Base-by-base conservation (phyloP, 257 asterid genomes). In the Paraleonurus japonicus region DNA sequence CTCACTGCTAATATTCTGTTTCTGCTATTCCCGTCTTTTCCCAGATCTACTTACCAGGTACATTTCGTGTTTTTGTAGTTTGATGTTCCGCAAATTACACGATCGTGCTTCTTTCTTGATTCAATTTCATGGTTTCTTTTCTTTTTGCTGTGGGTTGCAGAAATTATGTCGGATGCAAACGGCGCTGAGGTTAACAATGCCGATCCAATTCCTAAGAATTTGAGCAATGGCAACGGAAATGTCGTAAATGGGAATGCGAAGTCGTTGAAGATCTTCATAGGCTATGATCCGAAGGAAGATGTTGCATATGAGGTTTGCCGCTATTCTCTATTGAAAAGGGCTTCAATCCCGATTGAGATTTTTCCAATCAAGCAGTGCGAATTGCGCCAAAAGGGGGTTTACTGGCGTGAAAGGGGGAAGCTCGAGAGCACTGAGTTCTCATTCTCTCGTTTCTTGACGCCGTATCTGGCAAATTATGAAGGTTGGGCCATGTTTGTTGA, bases 401-500 rank as follows among this genome's bases (percentile, higher is more conserved):
- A 92, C 48, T 86, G 96, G 96, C 86, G 98, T 0, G 95, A 88
- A 67, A 89, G 98, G 57, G 91, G 92, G 13, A 88, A 84, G 61
- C 7, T 90, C 2, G 96, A 92, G 86, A 89, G 96, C 84, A 90
- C 96, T 0, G 98, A 92, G 81, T 92, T 92, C 45, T 92, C 96
- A 0, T 90, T 90, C 71, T 74, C 96, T 10, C 86, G 98, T 32
- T 90, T 92, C 71, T 76, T 92, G 76, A 90, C 98, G 10, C 96
- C 96, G 0, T 66, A 77, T 41, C 62, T 88, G 3, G 90, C 96
- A 0, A 75, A 81, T 70, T 88, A 74, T 19, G 77, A 83, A 10
- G 98, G 98, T 0, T 90, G 96, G 98, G 96, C 96, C 3, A 83
- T 92, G 98, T 92, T 92, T 81, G 91, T 89, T 69, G 96, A 89